These are phyloP conservation scores for Candida insectorum DNA, from an alignment of 805 yeast species.

Conservation along the genomic window DNA sequence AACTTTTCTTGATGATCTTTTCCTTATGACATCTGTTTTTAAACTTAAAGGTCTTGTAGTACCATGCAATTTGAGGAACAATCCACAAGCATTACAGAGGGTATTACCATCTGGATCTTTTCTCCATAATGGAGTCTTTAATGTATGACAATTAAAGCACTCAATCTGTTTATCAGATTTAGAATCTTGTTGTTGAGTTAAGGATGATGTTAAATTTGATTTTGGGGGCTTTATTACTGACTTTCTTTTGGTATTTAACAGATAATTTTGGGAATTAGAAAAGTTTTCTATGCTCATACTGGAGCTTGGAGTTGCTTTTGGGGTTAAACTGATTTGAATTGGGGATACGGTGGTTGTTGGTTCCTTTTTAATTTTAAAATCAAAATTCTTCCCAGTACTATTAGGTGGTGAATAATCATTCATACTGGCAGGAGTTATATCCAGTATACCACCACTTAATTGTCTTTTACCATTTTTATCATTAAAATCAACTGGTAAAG, in stretches of 20 bases:
- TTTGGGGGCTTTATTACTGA: conserved; percentile 6
- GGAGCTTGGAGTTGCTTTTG: conserved; percentile 1
- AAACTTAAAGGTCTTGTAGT: conserved; percentile 87
- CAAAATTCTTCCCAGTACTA: neutral
- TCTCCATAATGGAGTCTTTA: conserved; percentile 93
- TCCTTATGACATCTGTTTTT: conserved; percentile 89
- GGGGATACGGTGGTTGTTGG: conserved; percentile 16
- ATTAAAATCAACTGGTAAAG: conserved; percentile 16
- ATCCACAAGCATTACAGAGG: conserved; percentile 93
- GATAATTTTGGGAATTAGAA: conserved; percentile 2
- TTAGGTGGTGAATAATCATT: conserved; percentile 21
- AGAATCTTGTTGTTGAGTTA: conserved; percentile 13
- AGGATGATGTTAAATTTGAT: conserved; percentile 21
- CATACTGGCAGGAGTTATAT: conserved; percentile 31
- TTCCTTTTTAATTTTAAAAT: conserved; percentile 16
- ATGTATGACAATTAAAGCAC: conserved; percentile 79
- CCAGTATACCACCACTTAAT: conserved; percentile 7
- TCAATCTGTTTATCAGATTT: conserved; percentile 23
- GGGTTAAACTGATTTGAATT: conserved; percentile 12
- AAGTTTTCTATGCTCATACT: conserved; percentile 1
- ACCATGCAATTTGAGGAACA: conserved; percentile 91
- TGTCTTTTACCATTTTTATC: neutral
- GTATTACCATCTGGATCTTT: conserved; percentile 91
- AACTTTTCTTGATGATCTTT: conserved; percentile 53
- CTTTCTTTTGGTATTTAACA: neutral